Evolutionary conservation across 345 rosid species (phyloP).

Genomic region (Camelina neglecta): DNA sequence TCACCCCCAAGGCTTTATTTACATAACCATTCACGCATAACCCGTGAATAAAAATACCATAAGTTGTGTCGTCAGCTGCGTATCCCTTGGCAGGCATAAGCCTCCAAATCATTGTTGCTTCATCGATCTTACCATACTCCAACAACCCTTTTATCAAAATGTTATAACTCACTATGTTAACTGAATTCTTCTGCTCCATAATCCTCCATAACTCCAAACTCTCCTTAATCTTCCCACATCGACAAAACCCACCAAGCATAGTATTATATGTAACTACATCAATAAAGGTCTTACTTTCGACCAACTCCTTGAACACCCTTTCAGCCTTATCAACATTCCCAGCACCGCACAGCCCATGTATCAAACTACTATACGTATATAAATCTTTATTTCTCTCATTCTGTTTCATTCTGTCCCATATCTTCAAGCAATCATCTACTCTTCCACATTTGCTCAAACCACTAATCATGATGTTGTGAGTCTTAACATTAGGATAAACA

Average conservation of each 20-base stretch:
- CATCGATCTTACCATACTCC: conserved; percentile 64
- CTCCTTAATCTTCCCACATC: conserved; percentile 63
- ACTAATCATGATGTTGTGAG: conserved; percentile 83
- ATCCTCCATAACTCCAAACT: conserved; percentile 75
- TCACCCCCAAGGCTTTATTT: conserved; percentile 67
- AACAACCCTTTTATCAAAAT: conserved; percentile 75
- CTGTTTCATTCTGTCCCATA: conserved; percentile 80
- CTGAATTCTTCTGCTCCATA: conserved; percentile 68
- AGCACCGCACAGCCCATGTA: conserved; percentile 63
- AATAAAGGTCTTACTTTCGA: conserved; percentile 52
- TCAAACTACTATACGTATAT: conserved; percentile 71
- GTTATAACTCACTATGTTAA: conserved; percentile 70
- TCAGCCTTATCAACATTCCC: conserved; percentile 76
- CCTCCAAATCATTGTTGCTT: conserved; percentile 70
- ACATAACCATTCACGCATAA: conserved; percentile 76
- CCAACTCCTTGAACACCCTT: conserved; percentile 65
- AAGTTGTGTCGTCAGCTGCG: conserved; percentile 61
- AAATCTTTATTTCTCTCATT: conserved; percentile 69
- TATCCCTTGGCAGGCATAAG: conserved; percentile 56
- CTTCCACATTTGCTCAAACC: conserved; percentile 79
- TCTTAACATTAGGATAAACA: conserved; percentile 74
- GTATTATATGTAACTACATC: conserved; percentile 81
- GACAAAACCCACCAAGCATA: conserved; percentile 77
- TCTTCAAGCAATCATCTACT: conserved; percentile 65
- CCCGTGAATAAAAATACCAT: conserved; percentile 75